Evolutionary conservation across 306 rosid genomes (phyloP), one percentile per base, ranked within the genome.

Genomic region (Alnus rubra): DNA sequence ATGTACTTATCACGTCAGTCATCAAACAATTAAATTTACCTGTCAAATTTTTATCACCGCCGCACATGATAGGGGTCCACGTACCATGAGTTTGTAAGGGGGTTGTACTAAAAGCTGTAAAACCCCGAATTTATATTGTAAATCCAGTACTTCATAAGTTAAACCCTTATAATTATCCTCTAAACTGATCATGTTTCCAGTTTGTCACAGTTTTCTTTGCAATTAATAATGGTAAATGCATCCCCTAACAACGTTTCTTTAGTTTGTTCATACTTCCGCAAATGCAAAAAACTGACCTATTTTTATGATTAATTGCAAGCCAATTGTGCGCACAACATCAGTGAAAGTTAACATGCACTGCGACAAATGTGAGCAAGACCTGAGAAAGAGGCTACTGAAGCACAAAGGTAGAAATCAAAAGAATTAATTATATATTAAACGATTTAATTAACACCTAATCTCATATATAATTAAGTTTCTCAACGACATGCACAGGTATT

Each of bases 261-360:
- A 33, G 48, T 16, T 39, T 48, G n/a, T 42, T 3, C n/a, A 52
- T 16, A 30, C 47, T 33, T 9, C 2, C 0, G 12, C 4, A 51
- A 16, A 33, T 71, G 18, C 16, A 42, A 53, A 10, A 54, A 54
- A 75, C 47, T 79, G 49, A 51, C 31, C 10, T 77, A 16, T 83
- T 70, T 64, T 5, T 80, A 59, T 82, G 72, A 54, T 81, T 73
- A 82, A 82, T 81, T 76, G 81, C 3, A 76, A 90, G 97, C 81
- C 85, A 73, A 82, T 81, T 71, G 42, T 86, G 13, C 83, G 93
- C 69, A 94, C 87, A 54, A 87, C 82, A 71, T 15, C 75, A 28
- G 89, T 71, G 86, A 94, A 92, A 86, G 90, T 88, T 79, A 74
- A 86, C 84, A 86, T 94, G 93, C 98, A 94, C 72, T 94, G 97